Conservation (phyloP, 106 monocot species). For the Dendrobium chrysotoxum region DNA sequence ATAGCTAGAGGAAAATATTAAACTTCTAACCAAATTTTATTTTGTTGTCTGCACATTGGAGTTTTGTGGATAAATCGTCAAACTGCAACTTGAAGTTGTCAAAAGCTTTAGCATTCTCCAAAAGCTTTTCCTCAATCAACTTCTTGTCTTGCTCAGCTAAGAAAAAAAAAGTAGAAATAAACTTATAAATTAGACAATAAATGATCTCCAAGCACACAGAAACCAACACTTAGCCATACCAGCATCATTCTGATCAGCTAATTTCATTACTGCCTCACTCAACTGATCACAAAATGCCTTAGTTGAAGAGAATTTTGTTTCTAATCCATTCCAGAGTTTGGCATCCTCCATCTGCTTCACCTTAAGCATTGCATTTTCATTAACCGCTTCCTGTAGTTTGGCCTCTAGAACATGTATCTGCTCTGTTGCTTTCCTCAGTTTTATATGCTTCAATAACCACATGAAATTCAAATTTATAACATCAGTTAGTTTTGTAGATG, state of each 20-base stretch:
- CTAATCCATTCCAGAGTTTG: constrained; percentile 84
- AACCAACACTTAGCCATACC: constrained; percentile 30
- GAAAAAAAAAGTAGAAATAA: neutral
- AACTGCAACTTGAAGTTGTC: constrained; percentile 56
- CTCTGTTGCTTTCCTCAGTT: constrained; percentile 74
- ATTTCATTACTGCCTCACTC: constrained; percentile 66
- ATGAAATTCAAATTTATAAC: constrained; percentile 2
- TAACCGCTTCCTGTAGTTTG: constrained; percentile 67
- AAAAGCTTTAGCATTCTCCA: constrained; percentile 48
- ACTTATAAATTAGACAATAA: constrained; percentile 3
- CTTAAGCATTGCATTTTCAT: constrained; percentile 87
- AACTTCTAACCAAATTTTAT: constrained; percentile 45
- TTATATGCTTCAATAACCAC: constrained; percentile 49
- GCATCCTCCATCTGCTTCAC: constrained; percentile 80
- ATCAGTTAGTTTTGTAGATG: neutral
- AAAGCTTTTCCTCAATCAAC: constrained; percentile 60
- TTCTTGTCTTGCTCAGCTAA: constrained; percentile 91
- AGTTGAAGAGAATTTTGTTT: constrained; percentile 81
- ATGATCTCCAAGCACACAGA: neutral
- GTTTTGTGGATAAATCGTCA: constrained; percentile 43
- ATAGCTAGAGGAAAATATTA: neutral
- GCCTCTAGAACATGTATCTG: constrained; percentile 71
- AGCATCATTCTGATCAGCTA: constrained; percentile 51
- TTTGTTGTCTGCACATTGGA: constrained; percentile 45
- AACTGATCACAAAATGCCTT: constrained; percentile 79